Conservation (phyloP, 2,329 filamentous ascomycete genomes). For the Stylonectria norvegica region DNA sequence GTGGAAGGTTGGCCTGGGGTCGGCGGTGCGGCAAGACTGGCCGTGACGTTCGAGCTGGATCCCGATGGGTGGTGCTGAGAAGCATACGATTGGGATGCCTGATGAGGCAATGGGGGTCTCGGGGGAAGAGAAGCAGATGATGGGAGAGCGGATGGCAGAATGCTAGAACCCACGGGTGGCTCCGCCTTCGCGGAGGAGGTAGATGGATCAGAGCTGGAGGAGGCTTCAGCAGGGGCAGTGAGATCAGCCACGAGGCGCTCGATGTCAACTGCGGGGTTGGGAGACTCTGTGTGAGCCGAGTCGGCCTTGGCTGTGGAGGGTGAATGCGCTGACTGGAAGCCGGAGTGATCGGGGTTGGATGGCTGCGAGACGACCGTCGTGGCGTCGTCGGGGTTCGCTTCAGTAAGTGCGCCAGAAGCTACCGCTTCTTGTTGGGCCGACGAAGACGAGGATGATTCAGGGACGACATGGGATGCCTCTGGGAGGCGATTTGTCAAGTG, state of each 20-base stretch:
- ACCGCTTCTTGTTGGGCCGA: constrained; percentile 26
- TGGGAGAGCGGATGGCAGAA: constrained; percentile 34
- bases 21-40: constrained; percentile 28
- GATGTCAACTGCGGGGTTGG: constrained; percentile 36
- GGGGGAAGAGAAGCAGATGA: constrained; percentile 45
- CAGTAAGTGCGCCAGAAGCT: constrained; percentile 28
- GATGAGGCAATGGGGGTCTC: constrained; percentile 42
- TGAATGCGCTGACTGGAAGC: constrained; percentile 19
- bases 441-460: constrained; percentile 29
- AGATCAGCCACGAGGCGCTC: constrained; percentile 42
- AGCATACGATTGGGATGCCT: constrained; percentile 35
- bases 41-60: constrained; percentile 30
- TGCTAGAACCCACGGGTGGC: constrained; percentile 26
- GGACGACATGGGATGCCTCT: constrained; percentile 30
- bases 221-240: constrained; percentile 34
- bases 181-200: constrained; percentile 25
- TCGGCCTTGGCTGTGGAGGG: constrained; percentile 28
- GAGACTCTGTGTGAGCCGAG: constrained; percentile 26
- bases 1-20: constrained; percentile 33
- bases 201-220: constrained; percentile 29
- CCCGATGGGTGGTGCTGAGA: constrained; percentile 36
- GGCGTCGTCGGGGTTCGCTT: constrained; percentile 25
- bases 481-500: constrained; percentile 33
- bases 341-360: constrained; percentile 19
- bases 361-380: constrained; percentile 19